These are phyloP conservation scores for Apiospora kogelbergensis DNA, from an alignment of 2,329 filamentous ascomycete genomes.

Conservation along the genomic window DNA sequence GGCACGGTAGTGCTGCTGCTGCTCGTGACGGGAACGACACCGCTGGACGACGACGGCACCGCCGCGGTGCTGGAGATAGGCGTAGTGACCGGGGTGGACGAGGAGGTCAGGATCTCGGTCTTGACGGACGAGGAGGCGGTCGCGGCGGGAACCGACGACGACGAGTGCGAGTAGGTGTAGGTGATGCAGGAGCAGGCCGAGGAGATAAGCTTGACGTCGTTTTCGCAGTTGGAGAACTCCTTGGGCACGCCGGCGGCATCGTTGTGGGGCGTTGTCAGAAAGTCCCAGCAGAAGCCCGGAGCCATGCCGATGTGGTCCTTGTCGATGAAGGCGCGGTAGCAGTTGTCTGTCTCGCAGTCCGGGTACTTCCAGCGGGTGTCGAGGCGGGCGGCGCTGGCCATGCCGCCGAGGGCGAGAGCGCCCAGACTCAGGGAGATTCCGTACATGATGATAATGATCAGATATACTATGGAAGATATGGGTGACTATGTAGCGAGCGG, in stretches of 20 bases:
- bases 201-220: not conserved
- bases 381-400: conserved; percentile 6
- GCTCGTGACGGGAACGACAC: not conserved
- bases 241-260: not conserved
- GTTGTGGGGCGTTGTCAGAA: not conserved
- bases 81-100: not conserved
- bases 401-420: conserved; percentile 12
- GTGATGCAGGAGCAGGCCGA: conserved; percentile 9
- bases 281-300: conserved; percentile 6
- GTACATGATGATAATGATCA: not conserved
- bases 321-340: conserved; percentile 8
- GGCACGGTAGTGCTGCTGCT: not conserved
- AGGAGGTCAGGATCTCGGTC: not conserved
- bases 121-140: not conserved
- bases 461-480: not conserved
- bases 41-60: not conserved
- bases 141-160: not conserved
- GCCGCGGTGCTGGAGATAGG: not conserved
- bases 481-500: not conserved
- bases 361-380: not conserved
- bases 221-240: not conserved
- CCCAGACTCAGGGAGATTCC: not conserved
- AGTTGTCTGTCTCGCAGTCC: conserved; percentile 1
- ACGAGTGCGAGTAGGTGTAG: not conserved
- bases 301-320: not conserved